Conservation (phyloP, 2,329 filamentous ascomycete species). For the Fusarium sp. region DNA sequence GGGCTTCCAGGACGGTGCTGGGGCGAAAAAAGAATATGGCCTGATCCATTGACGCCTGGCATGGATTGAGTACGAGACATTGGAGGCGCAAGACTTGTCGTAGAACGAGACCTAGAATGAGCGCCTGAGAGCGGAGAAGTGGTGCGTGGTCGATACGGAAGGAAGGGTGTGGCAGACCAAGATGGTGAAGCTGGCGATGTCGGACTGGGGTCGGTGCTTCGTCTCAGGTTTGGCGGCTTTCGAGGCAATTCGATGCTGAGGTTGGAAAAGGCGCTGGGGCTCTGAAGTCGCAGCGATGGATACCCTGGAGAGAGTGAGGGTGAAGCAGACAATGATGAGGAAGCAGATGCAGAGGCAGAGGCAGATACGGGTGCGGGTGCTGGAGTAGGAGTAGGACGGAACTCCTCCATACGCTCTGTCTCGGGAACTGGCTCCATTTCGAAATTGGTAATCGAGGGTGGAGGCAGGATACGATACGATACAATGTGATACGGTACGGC, state of each 20-base stretch:
- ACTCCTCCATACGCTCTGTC: constrained; percentile 75
- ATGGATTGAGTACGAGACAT: constrained; percentile 74
- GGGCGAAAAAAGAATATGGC: constrained; percentile 66
- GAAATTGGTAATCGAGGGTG: constrained; percentile 36
- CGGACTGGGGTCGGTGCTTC: constrained; percentile 68
- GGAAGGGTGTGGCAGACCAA: constrained; percentile 57
- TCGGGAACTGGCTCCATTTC: constrained; percentile 75
- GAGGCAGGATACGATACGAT: constrained; percentile 18
- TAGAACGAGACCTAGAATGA: constrained; percentile 68
- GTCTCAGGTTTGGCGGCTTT: constrained; percentile 65
- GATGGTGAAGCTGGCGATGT: constrained; percentile 61
- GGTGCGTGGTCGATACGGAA: constrained; percentile 71
- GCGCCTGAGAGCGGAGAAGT: constrained; percentile 68
- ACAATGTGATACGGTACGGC: constrained; percentile 19
- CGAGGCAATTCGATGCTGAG: constrained; percentile 56
- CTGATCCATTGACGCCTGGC: constrained; percentile 69
- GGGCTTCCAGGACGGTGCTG: constrained; percentile 66
- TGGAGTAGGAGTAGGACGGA: constrained; percentile 67
- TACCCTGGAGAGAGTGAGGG: constrained; percentile 58
- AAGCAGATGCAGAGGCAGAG: constrained; percentile 17
- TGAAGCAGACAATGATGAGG: constrained; percentile 55
- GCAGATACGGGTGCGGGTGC: constrained; percentile 59
- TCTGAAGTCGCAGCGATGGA: constrained; percentile 63
- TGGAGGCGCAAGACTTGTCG: constrained; percentile 63
- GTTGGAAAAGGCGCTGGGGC: constrained; percentile 50